A percentile compares a stretch with the other conserved stretches of the same genome.
Evolutionary conservation across 768 basidiomycete species (phyloP).

Genomic region (Russula ochroleuca): DNA sequence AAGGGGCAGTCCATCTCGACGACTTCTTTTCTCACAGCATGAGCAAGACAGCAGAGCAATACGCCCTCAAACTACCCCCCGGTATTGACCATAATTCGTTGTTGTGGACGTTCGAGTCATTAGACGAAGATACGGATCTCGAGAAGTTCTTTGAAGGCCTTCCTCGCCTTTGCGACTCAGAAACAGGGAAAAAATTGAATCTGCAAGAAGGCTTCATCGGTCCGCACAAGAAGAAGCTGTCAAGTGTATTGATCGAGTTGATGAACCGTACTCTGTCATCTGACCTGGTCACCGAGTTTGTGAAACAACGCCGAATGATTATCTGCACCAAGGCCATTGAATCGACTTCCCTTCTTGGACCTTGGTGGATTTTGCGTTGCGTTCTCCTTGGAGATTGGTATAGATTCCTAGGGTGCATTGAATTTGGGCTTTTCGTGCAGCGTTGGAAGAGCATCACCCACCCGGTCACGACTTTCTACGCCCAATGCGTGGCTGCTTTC

Average conservation of each 20-base stretch:
- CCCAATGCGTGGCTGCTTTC: slow-evolving; percentile 1
- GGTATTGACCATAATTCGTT: slow-evolving; percentile 6
- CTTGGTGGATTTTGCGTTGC: slow-evolving; percentile 7
- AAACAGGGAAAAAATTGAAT: not conserved
- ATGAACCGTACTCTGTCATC: slow-evolving; percentile 21
- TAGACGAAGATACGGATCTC: slow-evolving; percentile 13
- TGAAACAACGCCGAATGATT: slow-evolving; percentile 13
- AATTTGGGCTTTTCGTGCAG: slow-evolving; percentile 8
- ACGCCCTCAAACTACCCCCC: not conserved
- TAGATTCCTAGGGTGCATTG: slow-evolving; percentile 3
- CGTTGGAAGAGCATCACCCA: not conserved
- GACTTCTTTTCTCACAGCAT: slow-evolving; percentile 5
- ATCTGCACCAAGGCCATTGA: slow-evolving; percentile 12
- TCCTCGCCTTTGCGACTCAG: slow-evolving; percentile 5
- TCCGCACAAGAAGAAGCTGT: not conserved
- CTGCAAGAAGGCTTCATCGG: not conserved
- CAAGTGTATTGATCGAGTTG: not conserved
- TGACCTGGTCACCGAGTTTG: not conserved
- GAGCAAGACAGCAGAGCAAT: not conserved
- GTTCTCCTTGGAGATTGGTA: slow-evolving; percentile 9
- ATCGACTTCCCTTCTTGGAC: slow-evolving; percentile 4
- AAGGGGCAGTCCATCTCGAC: not conserved
- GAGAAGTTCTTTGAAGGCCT: slow-evolving; percentile 19
- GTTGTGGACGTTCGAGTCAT: slow-evolving; percentile 5
- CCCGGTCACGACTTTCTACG: slow-evolving; percentile 4